Conservation (phyloP, 768 basidiomycete genomes). For the Suillus discolor region DNA sequence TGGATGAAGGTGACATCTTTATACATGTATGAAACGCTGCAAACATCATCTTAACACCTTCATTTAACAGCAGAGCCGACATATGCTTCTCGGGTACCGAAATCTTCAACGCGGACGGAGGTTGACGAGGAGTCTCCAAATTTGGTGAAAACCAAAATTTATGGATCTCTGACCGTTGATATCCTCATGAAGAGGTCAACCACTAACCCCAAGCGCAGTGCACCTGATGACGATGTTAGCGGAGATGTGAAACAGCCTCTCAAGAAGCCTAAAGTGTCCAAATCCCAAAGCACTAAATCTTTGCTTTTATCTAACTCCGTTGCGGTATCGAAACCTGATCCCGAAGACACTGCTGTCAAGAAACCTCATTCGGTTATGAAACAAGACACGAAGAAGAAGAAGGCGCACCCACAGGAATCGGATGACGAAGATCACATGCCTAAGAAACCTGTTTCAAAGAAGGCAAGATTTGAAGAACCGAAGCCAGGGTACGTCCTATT, state of each 20-base stretch:
- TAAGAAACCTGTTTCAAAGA: conserved; percentile 18
- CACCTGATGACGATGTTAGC: conserved; percentile 4
- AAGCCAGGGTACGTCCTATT: background rate
- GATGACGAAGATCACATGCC: conserved; percentile 26
- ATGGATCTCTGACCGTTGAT: conserved; percentile 1
- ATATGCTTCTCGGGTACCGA: background rate
- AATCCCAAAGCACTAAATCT: background rate
- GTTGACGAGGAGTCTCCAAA: background rate
- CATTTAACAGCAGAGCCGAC: background rate
- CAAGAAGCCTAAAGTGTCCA: conserved; percentile 21
- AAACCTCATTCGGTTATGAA: background rate
- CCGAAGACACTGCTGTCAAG: conserved; percentile 1
- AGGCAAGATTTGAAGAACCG: conserved; percentile 2
- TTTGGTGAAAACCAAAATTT: background rate
- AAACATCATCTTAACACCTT: background rate
- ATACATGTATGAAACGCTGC: background rate
- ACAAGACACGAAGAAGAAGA: conserved; percentile 18
- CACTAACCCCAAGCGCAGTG: background rate
- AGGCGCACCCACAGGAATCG: conserved; percentile 4
- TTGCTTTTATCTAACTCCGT: background rate
- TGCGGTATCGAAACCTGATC: background rate
- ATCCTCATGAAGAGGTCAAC: background rate
- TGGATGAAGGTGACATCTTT: background rate
- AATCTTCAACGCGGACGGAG: background rate
- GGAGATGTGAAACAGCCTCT: background rate